Conservation (phyloP, 1,284 basidiomycete species). For the Rhodofomes roseus region DNA sequence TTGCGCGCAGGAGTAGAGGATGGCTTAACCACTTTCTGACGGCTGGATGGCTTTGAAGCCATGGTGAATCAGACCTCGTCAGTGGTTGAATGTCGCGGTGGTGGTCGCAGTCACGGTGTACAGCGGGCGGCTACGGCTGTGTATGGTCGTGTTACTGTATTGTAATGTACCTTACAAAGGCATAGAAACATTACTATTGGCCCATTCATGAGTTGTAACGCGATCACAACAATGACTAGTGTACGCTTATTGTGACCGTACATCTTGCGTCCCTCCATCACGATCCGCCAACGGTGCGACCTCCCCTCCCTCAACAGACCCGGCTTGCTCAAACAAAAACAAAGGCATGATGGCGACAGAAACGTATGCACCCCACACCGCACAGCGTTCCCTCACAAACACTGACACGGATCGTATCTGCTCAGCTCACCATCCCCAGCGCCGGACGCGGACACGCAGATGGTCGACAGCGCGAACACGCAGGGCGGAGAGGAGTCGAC, state of each 20-base stretch:
- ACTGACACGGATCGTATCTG: background rate
- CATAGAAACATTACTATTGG: too few relatives aligned
- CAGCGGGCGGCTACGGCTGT: too few relatives aligned
- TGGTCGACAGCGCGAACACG: background rate
- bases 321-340: background rate
- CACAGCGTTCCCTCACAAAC: background rate
- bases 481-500: background rate
- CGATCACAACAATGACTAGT: too few relatives aligned
- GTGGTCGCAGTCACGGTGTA: background rate
- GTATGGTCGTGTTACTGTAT: too few relatives aligned
- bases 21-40: background rate
- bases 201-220: too few relatives aligned
- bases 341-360: constrained; percentile 1
- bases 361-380: background rate
- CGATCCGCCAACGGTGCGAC: background rate
- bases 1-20: background rate
- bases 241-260: too few relatives aligned
- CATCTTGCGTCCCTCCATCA: background rate
- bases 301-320: background rate
- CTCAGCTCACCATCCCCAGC: background rate
- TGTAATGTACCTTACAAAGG: too few relatives aligned
- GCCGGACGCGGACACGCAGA: constrained; percentile 6
- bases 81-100: background rate
- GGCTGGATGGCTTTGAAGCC: background rate
- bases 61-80: background rate